Base-by-base conservation (phyloP, 2,329 filamentous ascomycete genomes). In the Ophiostoma tasmaniense region DNA sequence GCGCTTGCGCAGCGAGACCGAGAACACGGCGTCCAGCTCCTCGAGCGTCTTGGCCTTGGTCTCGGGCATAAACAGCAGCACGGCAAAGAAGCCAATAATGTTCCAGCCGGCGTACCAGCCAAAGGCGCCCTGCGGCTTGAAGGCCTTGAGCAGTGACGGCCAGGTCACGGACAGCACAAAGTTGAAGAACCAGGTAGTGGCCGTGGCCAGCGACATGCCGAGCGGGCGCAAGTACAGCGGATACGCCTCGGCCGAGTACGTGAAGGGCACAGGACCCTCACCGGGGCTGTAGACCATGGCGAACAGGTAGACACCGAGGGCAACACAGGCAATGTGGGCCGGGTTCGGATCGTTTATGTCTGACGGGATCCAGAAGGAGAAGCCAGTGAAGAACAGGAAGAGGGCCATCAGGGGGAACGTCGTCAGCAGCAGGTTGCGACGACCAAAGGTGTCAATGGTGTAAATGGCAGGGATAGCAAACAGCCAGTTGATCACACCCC, bases 401-500 rank as follows among this genome's bases (percentile, higher is more conserved):
- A 82, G n/a, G 0, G 80, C 79, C 88, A 90, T 90, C 22, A 89
- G 70, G 0, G 88, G 88, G 74, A 90, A 89, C 0, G 87, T 90
- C 1, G 81, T 81, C 4, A 90, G 79, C 0, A 90, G 81, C 8
- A 90, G 79, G 71, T 87, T 87, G 25, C 88, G 82, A 3, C 89
- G 84, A 7, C 88, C 89, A 70, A 88, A 90, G 0, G 84, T 89
- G 74, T 91, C 88, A 71, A 90, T 90, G 6, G 87, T 89, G 75
- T 85, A 88, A 64, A 89, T 78, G 3, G 86, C 87, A 0, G 86
- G 86, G 14, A 88, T 79, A 0, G 87, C 86, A 71, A 89, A 89
- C 45, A 89, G 75, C 78, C 85, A 89, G 75, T 90, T 89, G 74
- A 89, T 83, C 66, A 88, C 78, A 1, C 88, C 88, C 66, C 86